A percentile compares a stretch with the other conserved stretches of the same genome.
phyloP scores from a whole-genome alignment of 768 basidiomycete species.

The Hortiboletus flavorubellus region DNA sequence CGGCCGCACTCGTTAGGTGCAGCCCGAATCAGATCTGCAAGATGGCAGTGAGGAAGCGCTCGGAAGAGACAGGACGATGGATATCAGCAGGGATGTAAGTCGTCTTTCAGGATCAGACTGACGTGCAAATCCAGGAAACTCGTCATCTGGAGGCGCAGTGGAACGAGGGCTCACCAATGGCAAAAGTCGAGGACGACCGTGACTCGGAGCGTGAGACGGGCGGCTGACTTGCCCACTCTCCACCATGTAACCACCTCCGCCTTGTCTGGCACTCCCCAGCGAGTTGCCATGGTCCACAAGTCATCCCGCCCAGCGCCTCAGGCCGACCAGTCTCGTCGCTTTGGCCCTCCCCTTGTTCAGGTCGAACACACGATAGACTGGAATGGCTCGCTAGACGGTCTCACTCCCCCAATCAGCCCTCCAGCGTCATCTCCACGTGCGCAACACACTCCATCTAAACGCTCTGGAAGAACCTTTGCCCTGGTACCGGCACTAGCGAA shows the following conservation, averaged over 20 bases:
- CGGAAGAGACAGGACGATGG: neutral
- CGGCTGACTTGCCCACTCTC: conserved; percentile 17
- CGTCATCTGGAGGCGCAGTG: conserved; percentile 33
- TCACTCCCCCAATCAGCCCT: conserved; percentile 15
- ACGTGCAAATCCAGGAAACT: conserved; percentile 58
- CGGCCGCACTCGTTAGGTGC: neutral
- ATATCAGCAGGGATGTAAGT: conserved; percentile 43
- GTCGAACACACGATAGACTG: neutral
- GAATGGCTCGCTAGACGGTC: neutral
- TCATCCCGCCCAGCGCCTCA: conserved; percentile 13
- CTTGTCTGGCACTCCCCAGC: neutral
- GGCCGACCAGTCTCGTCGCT: conserved; percentile 6
- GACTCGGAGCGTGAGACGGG: conserved; percentile 9
- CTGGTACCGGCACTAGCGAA: conserved; percentile 15
- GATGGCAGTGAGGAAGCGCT: conserved; percentile 5
- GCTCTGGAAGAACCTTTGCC: conserved; percentile 14
- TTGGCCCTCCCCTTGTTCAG: neutral
- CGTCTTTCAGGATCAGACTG: conserved; percentile 52
- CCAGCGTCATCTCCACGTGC: conserved; percentile 7
- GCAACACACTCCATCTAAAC: conserved; percentile 15
- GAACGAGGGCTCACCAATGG: conserved; percentile 18
- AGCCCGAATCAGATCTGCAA: conserved; percentile 3
- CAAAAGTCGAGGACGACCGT: neutral
- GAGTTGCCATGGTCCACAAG: conserved; percentile 5
- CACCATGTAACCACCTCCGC: neutral